Evolutionary conservation across 192 early-diverging fungal species (phyloP).

Genomic region (Coemansia sp.): DNA sequence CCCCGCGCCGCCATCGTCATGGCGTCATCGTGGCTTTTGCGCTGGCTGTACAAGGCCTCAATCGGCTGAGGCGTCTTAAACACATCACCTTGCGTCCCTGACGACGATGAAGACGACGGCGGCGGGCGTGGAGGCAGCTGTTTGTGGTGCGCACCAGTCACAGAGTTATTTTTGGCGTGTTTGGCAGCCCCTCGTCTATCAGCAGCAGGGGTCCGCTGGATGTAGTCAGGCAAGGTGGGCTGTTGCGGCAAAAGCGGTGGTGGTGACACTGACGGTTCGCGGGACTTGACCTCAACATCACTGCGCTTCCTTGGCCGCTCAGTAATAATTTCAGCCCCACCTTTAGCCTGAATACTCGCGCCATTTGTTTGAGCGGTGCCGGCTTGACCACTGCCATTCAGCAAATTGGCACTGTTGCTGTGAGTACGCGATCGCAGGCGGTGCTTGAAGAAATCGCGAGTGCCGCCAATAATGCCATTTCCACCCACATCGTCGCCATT

Average conservation of each 20-base stretch:
- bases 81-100: constrained; percentile 10
- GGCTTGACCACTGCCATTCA: background rate
- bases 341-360: background rate
- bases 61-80: constrained; percentile 2
- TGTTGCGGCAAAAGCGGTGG: constrained; percentile 17
- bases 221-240: constrained; percentile 24
- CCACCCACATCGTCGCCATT: constrained; percentile 13
- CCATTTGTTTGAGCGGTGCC: background rate
- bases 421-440: constrained; percentile 45
- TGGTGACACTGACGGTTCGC: constrained; percentile 16
- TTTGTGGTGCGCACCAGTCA: background rate
- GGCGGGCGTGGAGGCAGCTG: constrained; percentile 12
- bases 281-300: constrained; percentile 48
- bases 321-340: background rate
- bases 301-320: constrained; percentile 43
- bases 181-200: background rate
- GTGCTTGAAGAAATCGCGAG: constrained; percentile 47
- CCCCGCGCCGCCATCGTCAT: no score
- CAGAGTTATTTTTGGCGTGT: background rate
- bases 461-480: constrained; percentile 45
- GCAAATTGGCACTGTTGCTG: constrained; percentile 21
- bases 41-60: constrained; percentile 10
- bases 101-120: constrained; percentile 22
- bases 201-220: constrained; percentile 18
- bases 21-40: constrained; percentile 40